A percentile compares a stretch with the other conserved stretches of the same genome.
Conservation (phyloP, 495 filamentous ascomycete genomes). For the Annulohypoxylon stygium region DNA sequence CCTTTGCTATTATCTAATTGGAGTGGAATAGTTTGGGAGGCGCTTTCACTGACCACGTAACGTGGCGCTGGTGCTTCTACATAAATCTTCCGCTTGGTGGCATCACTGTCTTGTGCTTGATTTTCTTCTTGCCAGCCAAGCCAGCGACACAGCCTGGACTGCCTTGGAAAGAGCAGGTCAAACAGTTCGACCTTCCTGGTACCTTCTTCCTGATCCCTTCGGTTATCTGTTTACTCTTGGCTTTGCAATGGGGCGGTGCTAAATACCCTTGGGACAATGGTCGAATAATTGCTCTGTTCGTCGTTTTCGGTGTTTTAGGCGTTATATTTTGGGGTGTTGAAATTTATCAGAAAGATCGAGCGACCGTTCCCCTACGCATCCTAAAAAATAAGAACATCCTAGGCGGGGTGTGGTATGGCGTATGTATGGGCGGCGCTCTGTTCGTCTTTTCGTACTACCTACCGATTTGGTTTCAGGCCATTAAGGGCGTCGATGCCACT, state of each 20-base stretch:
- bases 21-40: conserved; percentile 62
- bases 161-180: conserved; percentile 55
- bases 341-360: conserved; percentile 29
- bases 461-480: conserved; percentile 91
- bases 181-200: conserved; percentile 51
- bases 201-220: conserved; percentile 58
- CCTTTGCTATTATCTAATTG: conserved; percentile 20
- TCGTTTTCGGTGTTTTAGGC: conserved; percentile 75
- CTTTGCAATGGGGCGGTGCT: conserved; percentile 87
- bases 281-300: conserved; percentile 77
- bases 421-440: conserved; percentile 51
- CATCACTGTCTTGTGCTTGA: conserved; percentile 62
- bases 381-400: conserved; percentile 36
- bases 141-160: conserved; percentile 40
- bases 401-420: conserved; percentile 32
- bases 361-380: conserved; percentile 27
- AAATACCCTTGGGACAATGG: conserved; percentile 74
- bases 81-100: conserved; percentile 75
- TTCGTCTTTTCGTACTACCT: conserved; percentile 77
- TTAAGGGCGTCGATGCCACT: conserved; percentile 76
- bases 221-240: conserved; percentile 73
- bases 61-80: conserved; percentile 69
- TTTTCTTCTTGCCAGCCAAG: conserved; percentile 61
- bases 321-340: conserved; percentile 38
- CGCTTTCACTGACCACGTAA: conserved; percentile 72